These are phyloP conservation scores for Penicillium sp. DNA, from an alignment of 2,329 filamentous ascomycete genomes.

Conservation along the genomic window DNA sequence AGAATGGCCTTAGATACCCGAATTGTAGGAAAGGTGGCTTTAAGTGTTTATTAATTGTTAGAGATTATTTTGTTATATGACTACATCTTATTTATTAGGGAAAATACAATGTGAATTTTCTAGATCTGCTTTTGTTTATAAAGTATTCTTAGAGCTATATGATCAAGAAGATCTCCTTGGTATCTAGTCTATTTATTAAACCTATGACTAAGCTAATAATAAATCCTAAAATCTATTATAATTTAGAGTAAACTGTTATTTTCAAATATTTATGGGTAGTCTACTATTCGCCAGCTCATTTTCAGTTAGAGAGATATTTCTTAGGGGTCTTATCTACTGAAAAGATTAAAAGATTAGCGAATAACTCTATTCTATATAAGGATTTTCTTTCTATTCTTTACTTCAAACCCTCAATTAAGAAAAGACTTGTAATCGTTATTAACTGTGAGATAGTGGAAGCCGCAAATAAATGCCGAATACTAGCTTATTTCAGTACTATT, in stretches of 20 bases:
- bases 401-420: neutral
- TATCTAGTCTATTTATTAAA: neutral
- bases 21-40: neutral
- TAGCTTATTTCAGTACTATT: neutral
- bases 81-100: neutral
- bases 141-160: neutral
- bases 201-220: neutral
- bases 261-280: neutral
- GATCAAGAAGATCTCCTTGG: neutral
- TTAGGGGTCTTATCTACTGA: neutral
- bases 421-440: neutral
- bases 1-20: neutral
- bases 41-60: neutral
- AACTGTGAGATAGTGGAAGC: neutral
- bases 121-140: neutral
- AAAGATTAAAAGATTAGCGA: neutral
- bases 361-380: neutral
- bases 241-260: neutral
- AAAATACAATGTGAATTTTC: neutral
- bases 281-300: neutral
- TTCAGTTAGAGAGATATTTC: neutral
- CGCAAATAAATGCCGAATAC: neutral
- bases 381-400: neutral
- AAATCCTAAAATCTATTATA: neutral
- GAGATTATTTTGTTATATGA: neutral